Conservation (phyloP, 768 basidiomycete genomes). For the Naematelia aurantialba region DNA sequence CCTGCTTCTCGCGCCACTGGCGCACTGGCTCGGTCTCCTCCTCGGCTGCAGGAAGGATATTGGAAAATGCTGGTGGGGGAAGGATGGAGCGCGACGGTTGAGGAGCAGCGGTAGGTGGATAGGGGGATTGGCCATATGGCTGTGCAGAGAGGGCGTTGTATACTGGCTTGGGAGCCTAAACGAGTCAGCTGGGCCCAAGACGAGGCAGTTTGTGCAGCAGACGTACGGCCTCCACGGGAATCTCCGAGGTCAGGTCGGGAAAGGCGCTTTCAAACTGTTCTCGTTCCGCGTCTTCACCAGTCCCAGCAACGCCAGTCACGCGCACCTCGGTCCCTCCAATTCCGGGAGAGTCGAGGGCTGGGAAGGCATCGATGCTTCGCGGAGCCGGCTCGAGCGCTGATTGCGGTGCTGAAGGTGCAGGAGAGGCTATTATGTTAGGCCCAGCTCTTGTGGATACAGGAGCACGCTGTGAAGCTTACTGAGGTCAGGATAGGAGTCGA, state of each 20-base stretch:
- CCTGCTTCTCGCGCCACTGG: constrained; percentile 83
- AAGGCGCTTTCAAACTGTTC: constrained; percentile 47
- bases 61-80: constrained; percentile 42
- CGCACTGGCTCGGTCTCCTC: constrained; percentile 55
- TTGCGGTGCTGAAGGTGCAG: constrained; percentile 6
- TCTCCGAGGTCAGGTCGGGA: constrained; percentile 45
- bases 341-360: constrained; percentile 22
- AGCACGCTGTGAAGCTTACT: constrained; percentile 18
- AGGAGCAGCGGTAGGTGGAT: constrained; percentile 32
- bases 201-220: background rate
- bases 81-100: constrained; percentile 38
- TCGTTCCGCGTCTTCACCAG: constrained; percentile 41
- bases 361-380: constrained; percentile 36
- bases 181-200: background rate
- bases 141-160: constrained; percentile 43
- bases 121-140: constrained; percentile 48
- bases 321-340: constrained; percentile 30
- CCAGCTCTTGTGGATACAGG: background rate
- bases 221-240: constrained; percentile 40
- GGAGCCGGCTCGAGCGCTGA: constrained; percentile 18
- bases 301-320: constrained; percentile 44
- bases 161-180: constrained; percentile 37
- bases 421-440: background rate
- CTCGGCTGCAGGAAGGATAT: constrained; percentile 36
- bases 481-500: constrained; percentile 40